These are phyloP conservation scores for Pseudogymnoascus sp. DNA, from an alignment of 2,329 filamentous ascomycete species.

Conservation along the genomic window DNA sequence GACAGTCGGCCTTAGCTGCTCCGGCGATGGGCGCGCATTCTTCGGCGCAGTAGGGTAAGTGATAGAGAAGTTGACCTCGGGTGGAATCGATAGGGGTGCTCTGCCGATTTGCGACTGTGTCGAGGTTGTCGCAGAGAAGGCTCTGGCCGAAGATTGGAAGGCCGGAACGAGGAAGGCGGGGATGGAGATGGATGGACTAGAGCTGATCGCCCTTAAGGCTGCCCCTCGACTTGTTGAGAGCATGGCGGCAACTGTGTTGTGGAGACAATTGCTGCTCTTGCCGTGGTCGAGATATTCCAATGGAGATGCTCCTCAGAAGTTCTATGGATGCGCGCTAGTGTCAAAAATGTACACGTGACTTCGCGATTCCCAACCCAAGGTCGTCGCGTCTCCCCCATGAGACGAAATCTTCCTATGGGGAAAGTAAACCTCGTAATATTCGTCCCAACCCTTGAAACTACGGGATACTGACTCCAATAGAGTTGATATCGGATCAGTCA, in stretches of 20 bases:
- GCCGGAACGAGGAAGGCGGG: slow-evolving; percentile 67
- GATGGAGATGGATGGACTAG: slow-evolving; percentile 43
- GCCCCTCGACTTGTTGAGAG: slow-evolving; percentile 54
- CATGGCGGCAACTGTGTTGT: slow-evolving; percentile 39
- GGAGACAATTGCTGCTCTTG: slow-evolving; percentile 11
- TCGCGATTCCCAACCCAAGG: background rate
- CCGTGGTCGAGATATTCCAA: slow-evolving; percentile 5
- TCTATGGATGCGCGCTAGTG: slow-evolving; percentile 1
- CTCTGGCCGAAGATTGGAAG: slow-evolving; percentile 45
- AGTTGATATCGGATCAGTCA: background rate
- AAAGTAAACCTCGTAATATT: background rate
- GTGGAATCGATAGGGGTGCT: slow-evolving; percentile 70
- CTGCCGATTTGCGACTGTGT: slow-evolving; percentile 76
- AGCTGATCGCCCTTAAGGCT: slow-evolving; percentile 47
- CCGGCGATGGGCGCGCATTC: slow-evolving; percentile 30
- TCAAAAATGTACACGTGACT: background rate
- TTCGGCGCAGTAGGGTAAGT: slow-evolving; percentile 43
- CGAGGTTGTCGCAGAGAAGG: slow-evolving; percentile 63
- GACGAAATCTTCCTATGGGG: background rate
- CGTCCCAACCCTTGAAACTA: background rate
- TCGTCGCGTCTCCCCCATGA: background rate
- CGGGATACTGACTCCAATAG: background rate
- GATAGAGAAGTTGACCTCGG: slow-evolving; percentile 69
- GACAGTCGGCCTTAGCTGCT: slow-evolving; percentile 54
- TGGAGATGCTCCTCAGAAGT: slow-evolving; percentile 7